Evolutionary conservation across 2,329 filamentous ascomycete genomes (phyloP), one percentile per base, ranked within the genome.

Genomic region (Monosporascus sp.): DNA sequence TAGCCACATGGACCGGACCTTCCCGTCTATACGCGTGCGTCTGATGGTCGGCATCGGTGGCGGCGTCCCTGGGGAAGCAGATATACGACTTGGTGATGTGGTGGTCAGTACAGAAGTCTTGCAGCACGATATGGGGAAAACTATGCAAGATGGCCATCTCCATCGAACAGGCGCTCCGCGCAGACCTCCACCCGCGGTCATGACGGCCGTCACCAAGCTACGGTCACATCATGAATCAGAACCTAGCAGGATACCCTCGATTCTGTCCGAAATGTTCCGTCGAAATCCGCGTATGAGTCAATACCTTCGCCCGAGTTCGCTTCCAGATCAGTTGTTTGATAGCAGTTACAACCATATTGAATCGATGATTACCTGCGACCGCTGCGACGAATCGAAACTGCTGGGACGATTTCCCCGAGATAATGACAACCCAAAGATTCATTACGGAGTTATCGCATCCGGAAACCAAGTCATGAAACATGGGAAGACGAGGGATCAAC

Each of bases 21-120:
- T 60, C 22, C 51, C 54, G 9, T 60, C 51, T 2, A 45, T 66
- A 5, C 48, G 49, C 1, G 55, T 62, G 18, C 55, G 42, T 6
- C 49, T 67, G 11, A 54, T 67, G 52, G 62, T 68, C 27, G 65
- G 64, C 18, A 61, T 67, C 22, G 64, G 62, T 25, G 64, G 65
- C 15, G 65, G 64, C 9, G 55, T 55, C 4, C 60, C 63, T 15
- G 48, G 47, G 2, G 14, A 46, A 14, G 9, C 47, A 5, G 64
- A 67, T 52, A 58, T 68, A 11, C 58, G 64, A 2, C 57, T 68
- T 2, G 66, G 63, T 3, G 62, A 66, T 48, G 51, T 65, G 14
- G 62, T 62, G 0, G 58, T 66, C 6, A 58, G 61, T 51, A 27
- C 50, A 2, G 44, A 39, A 36, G 7, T 61, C 5, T 41, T 57